Percentiles rank a stretch among this genome's conserved stretches.
Evolutionary conservation across 768 basidiomycete species (phyloP).

Genomic region (Lactarius psammicola): DNA sequence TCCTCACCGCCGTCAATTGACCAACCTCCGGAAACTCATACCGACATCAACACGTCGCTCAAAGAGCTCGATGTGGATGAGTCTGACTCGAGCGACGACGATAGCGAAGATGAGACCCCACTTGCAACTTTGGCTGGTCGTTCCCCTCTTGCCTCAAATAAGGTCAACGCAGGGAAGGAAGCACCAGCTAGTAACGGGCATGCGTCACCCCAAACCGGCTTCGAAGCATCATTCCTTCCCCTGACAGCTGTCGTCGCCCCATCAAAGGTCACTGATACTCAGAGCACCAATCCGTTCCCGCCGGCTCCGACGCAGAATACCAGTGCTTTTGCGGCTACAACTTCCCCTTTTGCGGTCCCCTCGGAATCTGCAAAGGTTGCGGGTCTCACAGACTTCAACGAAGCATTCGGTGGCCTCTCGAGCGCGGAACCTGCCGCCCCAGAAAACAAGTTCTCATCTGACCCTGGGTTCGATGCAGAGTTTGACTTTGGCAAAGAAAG

Average conservation of each 20-base stretch:
- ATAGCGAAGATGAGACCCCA: constrained; percentile 33
- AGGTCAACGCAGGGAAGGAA: neutral
- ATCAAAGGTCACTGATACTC: neutral
- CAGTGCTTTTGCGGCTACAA: constrained; percentile 18
- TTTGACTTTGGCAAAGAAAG: constrained; percentile 57
- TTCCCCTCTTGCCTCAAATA: constrained; percentile 2
- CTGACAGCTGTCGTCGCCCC: neutral
- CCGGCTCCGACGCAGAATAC: constrained; percentile 16
- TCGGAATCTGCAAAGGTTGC: constrained; percentile 27
- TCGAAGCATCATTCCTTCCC: constrained; percentile 2
- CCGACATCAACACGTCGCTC: constrained; percentile 52
- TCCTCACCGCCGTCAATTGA: constrained; percentile 14
- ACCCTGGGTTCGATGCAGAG: constrained; percentile 59
- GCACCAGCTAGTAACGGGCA: constrained; percentile 19
- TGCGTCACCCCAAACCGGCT: neutral
- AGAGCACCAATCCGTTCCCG: constrained; percentile 20
- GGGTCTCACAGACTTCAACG: constrained; percentile 65
- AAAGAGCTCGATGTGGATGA: constrained; percentile 60
- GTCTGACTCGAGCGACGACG: constrained; percentile 50
- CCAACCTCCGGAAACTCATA: constrained; percentile 30
- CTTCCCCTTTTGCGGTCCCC: constrained; percentile 21
- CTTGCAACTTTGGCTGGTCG: constrained; percentile 30
- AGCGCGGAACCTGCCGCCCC: constrained; percentile 38
- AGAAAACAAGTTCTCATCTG: constrained; percentile 55
- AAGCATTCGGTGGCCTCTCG: constrained; percentile 61